Percentiles rank a stretch among this genome's conserved stretches.
These are phyloP conservation scores for Sphaerobolus stellatus DNA, from an alignment of 1,284 basidiomycete genomes.

Conservation along the genomic window DNA sequence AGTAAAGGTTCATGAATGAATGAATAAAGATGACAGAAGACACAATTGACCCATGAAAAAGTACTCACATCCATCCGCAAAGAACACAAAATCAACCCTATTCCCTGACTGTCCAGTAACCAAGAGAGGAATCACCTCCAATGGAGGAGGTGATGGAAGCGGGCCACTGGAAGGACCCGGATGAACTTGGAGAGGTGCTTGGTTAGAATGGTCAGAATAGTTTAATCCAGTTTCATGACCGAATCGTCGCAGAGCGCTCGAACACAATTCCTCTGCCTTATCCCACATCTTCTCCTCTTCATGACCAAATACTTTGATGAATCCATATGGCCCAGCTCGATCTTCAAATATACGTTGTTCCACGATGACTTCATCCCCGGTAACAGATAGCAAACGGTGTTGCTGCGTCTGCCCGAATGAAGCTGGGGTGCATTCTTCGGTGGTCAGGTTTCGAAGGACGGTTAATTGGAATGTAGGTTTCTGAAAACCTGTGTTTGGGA, in stretches of 20 bases:
- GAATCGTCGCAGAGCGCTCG: too few relatives aligned
- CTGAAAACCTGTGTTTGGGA: too few relatives aligned
- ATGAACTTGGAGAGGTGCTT: neutral
- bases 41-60: too few relatives aligned
- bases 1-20: neutral
- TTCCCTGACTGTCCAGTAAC: slow-evolving; percentile 63
- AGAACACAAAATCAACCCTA: slow-evolving; percentile 76
- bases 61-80: slow-evolving; percentile 79
- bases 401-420: too few relatives aligned
- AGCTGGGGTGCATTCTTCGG: too few relatives aligned
- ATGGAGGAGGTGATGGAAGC: neutral
- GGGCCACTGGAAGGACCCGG: neutral
- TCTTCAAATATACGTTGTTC: too few relatives aligned
- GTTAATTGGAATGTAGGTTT: too few relatives aligned
- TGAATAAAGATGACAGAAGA: neutral
- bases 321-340: too few relatives aligned
- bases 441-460: too few relatives aligned
- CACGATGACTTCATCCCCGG: too few relatives aligned
- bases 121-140: slow-evolving; percentile 55
- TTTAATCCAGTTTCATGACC: too few relatives aligned
- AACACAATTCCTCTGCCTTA: slow-evolving; percentile 8
- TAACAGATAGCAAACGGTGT: too few relatives aligned
- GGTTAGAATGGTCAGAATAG: neutral
- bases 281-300: neutral
- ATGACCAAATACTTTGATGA: slow-evolving; percentile 9